Evolutionary conservation across 106 monocot species (phyloP).

Genomic region (Dioscorea alata): DNA sequence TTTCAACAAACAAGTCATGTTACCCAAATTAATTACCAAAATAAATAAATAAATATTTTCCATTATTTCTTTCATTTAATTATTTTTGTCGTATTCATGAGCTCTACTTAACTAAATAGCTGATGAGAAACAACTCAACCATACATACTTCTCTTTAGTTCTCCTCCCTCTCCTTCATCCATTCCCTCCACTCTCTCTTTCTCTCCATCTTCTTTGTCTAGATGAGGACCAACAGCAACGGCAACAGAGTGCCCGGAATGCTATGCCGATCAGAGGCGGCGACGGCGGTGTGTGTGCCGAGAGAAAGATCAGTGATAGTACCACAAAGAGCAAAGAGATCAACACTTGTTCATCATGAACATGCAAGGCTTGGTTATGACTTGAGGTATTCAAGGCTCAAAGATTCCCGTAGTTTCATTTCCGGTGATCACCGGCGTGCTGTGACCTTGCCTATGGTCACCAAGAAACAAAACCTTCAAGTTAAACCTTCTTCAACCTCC

Average conservation of each 20-base stretch:
- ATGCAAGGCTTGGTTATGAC: slow-evolving; percentile 27
- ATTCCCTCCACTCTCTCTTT: not conserved
- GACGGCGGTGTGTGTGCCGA: slow-evolving; percentile 40
- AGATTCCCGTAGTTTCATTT: slow-evolving; percentile 6
- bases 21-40: not conserved
- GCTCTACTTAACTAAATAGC: not conserved
- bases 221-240: not conserved
- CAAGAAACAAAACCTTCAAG: slow-evolving; percentile 8
- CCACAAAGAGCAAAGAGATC: slow-evolving; percentile 30
- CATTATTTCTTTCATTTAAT: not conserved
- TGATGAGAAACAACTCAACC: not conserved
- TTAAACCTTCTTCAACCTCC: not conserved
- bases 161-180: not conserved
- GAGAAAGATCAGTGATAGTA: slow-evolving; percentile 33
- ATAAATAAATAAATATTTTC: not conserved
- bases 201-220: not conserved
- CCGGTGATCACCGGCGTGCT: slow-evolving; percentile 6
- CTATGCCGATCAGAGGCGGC: slow-evolving; percentile 61
- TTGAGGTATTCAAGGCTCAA: slow-evolving; percentile 45
- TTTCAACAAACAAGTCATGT: too few species aligned
- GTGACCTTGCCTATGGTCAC: slow-evolving; percentile 45
- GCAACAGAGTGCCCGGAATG: not conserved
- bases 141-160: not conserved
- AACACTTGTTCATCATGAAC: slow-evolving; percentile 12
- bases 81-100: not conserved